These are phyloP conservation scores for Leishmania amazonensis DNA, from an alignment of 208 protist species.

Conservation along the genomic window DNA sequence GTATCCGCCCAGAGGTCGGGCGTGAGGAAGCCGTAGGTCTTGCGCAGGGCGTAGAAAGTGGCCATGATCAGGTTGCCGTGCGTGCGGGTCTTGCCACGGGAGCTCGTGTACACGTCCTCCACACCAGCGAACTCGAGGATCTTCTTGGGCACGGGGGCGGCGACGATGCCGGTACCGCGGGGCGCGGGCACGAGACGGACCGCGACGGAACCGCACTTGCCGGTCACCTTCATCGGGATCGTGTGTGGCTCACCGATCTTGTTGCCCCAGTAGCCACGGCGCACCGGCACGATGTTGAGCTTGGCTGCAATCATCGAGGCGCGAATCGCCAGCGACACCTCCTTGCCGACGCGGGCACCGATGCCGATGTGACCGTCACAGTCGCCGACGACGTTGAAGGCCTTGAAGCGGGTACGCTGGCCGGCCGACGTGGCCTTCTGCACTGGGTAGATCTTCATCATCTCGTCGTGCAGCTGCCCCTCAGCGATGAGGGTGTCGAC, in stretches of 20 bases:
- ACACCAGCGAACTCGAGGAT: slow-evolving; percentile 98
- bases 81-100: slow-evolving; percentile 97
- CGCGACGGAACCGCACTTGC: slow-evolving; percentile 99
- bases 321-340: slow-evolving; percentile 99
- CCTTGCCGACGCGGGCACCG: slow-evolving; percentile 98
- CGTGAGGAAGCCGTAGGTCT: slow-evolving; percentile 99
- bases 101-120: slow-evolving; percentile 98
- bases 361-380: slow-evolving; percentile 98
- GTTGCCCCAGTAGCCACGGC: slow-evolving; percentile 99
- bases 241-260: slow-evolving; percentile 99
- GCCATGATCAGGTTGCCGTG: slow-evolving; percentile 99
- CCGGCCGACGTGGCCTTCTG: slow-evolving; percentile 99
- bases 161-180: slow-evolving; percentile 99
- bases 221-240: slow-evolving; percentile 98
- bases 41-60: slow-evolving; percentile 97
- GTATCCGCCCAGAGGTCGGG: slow-evolving; percentile 98
- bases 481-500: slow-evolving; percentile 97
- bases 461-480: slow-evolving; percentile 87
- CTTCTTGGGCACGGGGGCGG: slow-evolving; percentile 98
- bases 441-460: slow-evolving; percentile 99
- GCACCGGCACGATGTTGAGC: slow-evolving; percentile 98
- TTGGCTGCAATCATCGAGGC: slow-evolving; percentile 98
- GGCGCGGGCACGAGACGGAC: slow-evolving; percentile 99
- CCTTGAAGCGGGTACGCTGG: slow-evolving; percentile 99
- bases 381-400: slow-evolving; percentile 99